Conservation (phyloP, 2,329 filamentous ascomycete genomes). For the Didymella pomorum region DNA sequence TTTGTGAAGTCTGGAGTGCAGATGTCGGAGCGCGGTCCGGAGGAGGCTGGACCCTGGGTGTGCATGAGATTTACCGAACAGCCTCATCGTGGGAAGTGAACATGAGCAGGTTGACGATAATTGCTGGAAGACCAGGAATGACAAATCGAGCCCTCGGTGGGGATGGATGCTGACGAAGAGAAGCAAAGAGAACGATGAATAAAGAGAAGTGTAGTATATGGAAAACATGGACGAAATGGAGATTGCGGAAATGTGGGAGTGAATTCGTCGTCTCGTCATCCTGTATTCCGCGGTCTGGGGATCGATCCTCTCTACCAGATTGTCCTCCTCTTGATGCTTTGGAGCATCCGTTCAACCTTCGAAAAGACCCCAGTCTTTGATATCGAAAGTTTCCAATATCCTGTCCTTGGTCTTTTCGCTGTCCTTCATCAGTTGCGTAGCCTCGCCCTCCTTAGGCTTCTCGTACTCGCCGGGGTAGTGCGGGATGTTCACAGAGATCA, state of each 20-base stretch:
- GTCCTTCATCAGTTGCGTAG: slow-evolving; percentile 68
- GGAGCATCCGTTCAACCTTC: slow-evolving; percentile 24
- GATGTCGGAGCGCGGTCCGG: slow-evolving; percentile 15
- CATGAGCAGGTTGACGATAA: neutral
- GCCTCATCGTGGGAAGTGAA: neutral
- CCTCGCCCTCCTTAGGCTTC: slow-evolving; percentile 67
- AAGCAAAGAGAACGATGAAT: neutral
- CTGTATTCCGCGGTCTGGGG: neutral
- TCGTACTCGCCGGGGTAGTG: slow-evolving; percentile 78
- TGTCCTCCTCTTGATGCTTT: neutral
- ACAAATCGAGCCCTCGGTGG: neutral
- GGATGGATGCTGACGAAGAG: neutral
- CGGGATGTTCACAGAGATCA: slow-evolving; percentile 88
- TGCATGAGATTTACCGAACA: slow-evolving; percentile 3
- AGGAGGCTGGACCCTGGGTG: slow-evolving; percentile 8
- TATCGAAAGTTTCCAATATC: slow-evolving; percentile 76
- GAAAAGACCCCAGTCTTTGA: slow-evolving; percentile 85
- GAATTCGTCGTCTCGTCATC: neutral
- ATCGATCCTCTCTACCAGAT: neutral
- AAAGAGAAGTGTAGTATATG: neutral
- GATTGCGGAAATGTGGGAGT: neutral
- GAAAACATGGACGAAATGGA: neutral
- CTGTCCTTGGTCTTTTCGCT: slow-evolving; percentile 70
- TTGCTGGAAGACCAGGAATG: neutral
- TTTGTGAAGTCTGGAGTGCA: slow-evolving; percentile 11